Percentiles rank a stretch among this genome's conserved stretches.
Evolutionary conservation across 495 filamentous ascomycete species (phyloP).

Genomic region (Daldinia grandis): DNA sequence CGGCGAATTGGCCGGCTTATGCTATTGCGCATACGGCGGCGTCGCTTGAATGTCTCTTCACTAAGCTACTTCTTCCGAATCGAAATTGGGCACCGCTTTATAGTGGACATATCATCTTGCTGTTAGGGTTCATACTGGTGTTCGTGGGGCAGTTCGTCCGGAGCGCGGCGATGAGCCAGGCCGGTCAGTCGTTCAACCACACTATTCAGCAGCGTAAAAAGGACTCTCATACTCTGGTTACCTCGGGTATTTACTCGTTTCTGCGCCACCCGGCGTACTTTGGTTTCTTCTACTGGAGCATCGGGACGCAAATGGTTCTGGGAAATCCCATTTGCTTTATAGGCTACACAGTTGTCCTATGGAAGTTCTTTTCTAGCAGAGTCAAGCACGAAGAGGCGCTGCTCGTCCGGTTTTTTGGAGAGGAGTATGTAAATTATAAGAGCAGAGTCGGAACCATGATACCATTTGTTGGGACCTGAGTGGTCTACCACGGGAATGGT

Average conservation of each 20-base stretch:
- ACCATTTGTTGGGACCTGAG: slow-evolving; percentile 66
- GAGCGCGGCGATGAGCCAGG: slow-evolving; percentile 84
- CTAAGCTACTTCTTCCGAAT: slow-evolving; percentile 65
- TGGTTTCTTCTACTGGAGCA: slow-evolving; percentile 96
- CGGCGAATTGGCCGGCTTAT: slow-evolving; percentile 85
- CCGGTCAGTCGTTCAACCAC: slow-evolving; percentile 93
- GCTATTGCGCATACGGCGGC: slow-evolving; percentile 81
- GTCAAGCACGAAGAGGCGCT: slow-evolving; percentile 82
- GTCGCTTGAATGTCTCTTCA: slow-evolving; percentile 72
- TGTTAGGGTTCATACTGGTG: slow-evolving; percentile 70
- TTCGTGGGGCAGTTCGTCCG: slow-evolving; percentile 75
- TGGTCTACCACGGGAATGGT: not conserved
- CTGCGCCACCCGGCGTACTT: slow-evolving; percentile 93
- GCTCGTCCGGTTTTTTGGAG: slow-evolving; percentile 82
- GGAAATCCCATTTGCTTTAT: slow-evolving; percentile 83
- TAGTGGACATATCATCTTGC: slow-evolving; percentile 47
- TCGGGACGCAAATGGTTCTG: slow-evolving; percentile 91
- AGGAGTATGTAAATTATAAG: slow-evolving; percentile 80
- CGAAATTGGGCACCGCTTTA: slow-evolving; percentile 51
- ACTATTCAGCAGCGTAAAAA: slow-evolving; percentile 73
- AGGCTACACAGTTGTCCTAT: slow-evolving; percentile 77
- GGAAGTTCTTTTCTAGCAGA: slow-evolving; percentile 79
- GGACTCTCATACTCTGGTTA: slow-evolving; percentile 79
- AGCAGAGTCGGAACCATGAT: slow-evolving; percentile 71
- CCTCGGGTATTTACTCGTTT: slow-evolving; percentile 67